Percentiles rank a stretch among this genome's conserved stretches.
phyloP scores from a whole-genome alignment of 2,329 filamentous ascomycete genomes.

The Canariomyces notabilis region DNA sequence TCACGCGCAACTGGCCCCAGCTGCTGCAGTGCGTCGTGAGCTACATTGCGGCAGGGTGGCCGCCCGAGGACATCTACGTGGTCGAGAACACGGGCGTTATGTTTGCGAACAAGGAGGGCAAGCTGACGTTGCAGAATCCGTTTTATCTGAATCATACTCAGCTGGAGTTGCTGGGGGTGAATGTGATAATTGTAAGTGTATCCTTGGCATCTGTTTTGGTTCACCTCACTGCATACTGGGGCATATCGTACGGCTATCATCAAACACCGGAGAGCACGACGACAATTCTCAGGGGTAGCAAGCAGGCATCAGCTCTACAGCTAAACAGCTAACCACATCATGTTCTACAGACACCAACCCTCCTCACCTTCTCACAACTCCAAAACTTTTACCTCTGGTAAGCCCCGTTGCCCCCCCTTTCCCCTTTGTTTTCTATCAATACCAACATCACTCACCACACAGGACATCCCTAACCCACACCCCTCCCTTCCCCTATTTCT shows the following conservation, averaged over 20 bases:
- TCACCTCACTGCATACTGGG: too few species aligned
- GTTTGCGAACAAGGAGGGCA: conserved; percentile 40
- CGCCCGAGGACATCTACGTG: conserved; percentile 47
- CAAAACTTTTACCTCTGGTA: conserved; percentile 48
- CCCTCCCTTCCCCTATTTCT: conserved; percentile 46
- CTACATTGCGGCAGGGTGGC: conserved; percentile 53
- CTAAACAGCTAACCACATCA: not conserved
- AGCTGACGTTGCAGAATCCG: conserved; percentile 45
- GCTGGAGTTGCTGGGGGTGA: conserved; percentile 44
- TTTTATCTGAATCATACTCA: conserved; percentile 51
- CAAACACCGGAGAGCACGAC: too few species aligned
- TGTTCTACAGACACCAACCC: conserved; percentile 46
- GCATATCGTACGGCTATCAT: too few species aligned
- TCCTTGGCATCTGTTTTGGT: not conserved
- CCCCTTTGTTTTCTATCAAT: conserved; percentile 27
- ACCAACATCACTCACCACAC: conserved; percentile 28
- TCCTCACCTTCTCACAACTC: conserved; percentile 49
- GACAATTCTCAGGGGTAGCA: too few species aligned
- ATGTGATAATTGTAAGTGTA: conserved; percentile 41
- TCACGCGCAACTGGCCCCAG: conserved; percentile 48
- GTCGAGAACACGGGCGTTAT: conserved; percentile 53
- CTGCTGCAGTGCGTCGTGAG: conserved; percentile 48
- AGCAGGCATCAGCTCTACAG: too few species aligned
- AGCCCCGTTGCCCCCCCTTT: conserved; percentile 14
- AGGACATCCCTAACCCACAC: conserved; percentile 27